Evolutionary conservation across 441 rosid genomes (phyloP), one percentile per base, ranked within the genome.

Genomic region (Heliophila coronopifolia): DNA sequence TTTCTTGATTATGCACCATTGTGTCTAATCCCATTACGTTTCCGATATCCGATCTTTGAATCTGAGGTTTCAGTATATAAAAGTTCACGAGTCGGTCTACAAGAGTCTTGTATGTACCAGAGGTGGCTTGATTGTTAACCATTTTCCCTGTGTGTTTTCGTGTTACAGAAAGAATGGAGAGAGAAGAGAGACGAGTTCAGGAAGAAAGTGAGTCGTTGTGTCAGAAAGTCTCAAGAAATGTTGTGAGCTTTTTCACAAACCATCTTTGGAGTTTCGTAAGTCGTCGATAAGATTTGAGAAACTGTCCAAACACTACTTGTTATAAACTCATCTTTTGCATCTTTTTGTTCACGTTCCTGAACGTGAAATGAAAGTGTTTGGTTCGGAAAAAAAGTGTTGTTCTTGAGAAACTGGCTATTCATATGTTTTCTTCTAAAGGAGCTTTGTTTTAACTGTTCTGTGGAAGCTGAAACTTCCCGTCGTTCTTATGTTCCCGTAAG

Each of bases 171-270:
- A 41, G 84, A 78, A 53, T 78, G 77, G 84, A 68, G 84, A 68
- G 84, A 75, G 1, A 66, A 69, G 51, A 71, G 78, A 63, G 73
- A 60, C 1, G 84, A 73, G 3, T 78, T 78, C 65, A 75, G 60
- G 75, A 78, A 69, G 66, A 78, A 78, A 58, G 80, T 78, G 7
- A 68, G 78, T 53, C 75, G 84, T 36, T 78, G 77, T 20, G 77
- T 78, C 33, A 70, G 84, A 69, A 67, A 27, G 26, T 78, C 84
- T 3, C 84, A 78, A 61, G 84, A 78, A 44, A 75, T 73, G 77
- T n/a, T 78, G 42, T 84, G 71, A 79, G n/a, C n/a, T n/a, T n/a
- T n/a, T n/a, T n/a, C n/a, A n/a, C n/a, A n/a, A n/a, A n/a, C n/a
- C n/a, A n/a, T n/a, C n/a, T n/a, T n/a, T n/a, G n/a, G n/a, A n/a